Conservation (phyloP, 2,329 filamentous ascomycete genomes). For the Cytospora mali region DNA sequence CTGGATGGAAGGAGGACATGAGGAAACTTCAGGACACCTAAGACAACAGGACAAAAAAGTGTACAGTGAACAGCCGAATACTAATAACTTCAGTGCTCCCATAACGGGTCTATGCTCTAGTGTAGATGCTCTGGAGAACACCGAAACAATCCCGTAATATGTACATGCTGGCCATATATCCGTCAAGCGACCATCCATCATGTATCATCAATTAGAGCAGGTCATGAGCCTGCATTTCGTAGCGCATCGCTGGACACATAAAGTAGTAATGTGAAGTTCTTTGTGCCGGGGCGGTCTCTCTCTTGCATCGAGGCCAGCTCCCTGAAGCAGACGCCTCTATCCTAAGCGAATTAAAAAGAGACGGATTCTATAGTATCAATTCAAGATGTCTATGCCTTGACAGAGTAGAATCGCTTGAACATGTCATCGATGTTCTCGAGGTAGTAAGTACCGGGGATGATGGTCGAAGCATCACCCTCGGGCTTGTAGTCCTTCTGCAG, state of each 20-base stretch:
- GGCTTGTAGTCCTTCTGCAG: conserved; percentile 79
- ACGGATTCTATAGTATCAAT: conserved; percentile 10
- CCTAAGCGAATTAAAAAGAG: conserved; percentile 23
- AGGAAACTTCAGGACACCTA: background rate
- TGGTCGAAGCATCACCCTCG: conserved; percentile 66
- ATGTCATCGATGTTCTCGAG: conserved; percentile 79
- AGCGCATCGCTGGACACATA: conserved; percentile 17
- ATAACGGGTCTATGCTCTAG: conserved; percentile 26
- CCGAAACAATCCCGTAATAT: conserved; percentile 33
- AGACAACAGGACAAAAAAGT: conserved; percentile 1
- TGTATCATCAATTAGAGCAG: conserved; percentile 33
- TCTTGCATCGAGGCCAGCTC: conserved; percentile 38
- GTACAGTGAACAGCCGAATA: conserved; percentile 8
- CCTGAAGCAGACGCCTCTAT: conserved; percentile 36
- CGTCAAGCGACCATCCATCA: conserved; percentile 19
- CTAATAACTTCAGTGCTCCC: conserved; percentile 18
- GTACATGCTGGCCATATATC: conserved; percentile 26
- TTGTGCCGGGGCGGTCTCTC: conserved; percentile 35
- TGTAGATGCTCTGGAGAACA: conserved; percentile 40
- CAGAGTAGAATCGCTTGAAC: conserved; percentile 78
- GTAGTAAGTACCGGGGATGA: conserved; percentile 73
- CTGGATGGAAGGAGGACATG: background rate
- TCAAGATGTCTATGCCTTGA: conserved; percentile 64
- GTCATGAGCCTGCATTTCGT: conserved; percentile 16
- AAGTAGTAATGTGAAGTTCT: conserved; percentile 13